Percentiles rank a stretch among this genome's conserved stretches.
Evolutionary conservation across 2,329 filamentous ascomycete genomes (phyloP).

Genomic region (Talaromyces sp.): DNA sequence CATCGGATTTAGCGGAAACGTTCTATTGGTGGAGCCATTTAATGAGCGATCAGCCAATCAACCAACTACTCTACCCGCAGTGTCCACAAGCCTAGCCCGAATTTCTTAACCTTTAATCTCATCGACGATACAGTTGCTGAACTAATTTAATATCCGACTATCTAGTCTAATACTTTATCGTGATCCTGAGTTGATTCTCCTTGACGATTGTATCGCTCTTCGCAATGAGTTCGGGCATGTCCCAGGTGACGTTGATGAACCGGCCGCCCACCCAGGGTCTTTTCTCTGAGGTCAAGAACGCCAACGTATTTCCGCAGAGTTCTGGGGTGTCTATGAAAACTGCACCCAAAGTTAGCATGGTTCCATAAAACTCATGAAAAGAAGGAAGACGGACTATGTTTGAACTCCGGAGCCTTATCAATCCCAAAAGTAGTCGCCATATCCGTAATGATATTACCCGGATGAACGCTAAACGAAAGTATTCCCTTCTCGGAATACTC

Average conservation of each 20-base stretch:
- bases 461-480: slow-evolving; percentile 43
- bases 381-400: neutral
- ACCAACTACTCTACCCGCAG: neutral
- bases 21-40: neutral
- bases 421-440: slow-evolving; percentile 27
- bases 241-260: slow-evolving; percentile 22
- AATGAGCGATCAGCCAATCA: neutral
- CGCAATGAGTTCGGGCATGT: slow-evolving; percentile 21
- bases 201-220: slow-evolving; percentile 22
- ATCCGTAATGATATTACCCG: slow-evolving; percentile 47
- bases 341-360: slow-evolving; percentile 18
- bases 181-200: slow-evolving; percentile 41
- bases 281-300: slow-evolving; percentile 22
- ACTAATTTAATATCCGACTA: neutral
- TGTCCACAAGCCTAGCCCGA: neutral
- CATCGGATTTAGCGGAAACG: neutral
- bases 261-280: slow-evolving; percentile 25
- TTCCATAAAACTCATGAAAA: too few species aligned
- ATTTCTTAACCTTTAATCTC: neutral
- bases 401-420: neutral
- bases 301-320: slow-evolving; percentile 25
- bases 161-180: slow-evolving; percentile 18
- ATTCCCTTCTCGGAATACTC: slow-evolving; percentile 43
- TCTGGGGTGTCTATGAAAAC: slow-evolving; percentile 28
- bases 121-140: neutral